phyloP scores from a whole-genome alignment of 768 basidiomycete species.

The Pleurotus tuber-regium region DNA sequence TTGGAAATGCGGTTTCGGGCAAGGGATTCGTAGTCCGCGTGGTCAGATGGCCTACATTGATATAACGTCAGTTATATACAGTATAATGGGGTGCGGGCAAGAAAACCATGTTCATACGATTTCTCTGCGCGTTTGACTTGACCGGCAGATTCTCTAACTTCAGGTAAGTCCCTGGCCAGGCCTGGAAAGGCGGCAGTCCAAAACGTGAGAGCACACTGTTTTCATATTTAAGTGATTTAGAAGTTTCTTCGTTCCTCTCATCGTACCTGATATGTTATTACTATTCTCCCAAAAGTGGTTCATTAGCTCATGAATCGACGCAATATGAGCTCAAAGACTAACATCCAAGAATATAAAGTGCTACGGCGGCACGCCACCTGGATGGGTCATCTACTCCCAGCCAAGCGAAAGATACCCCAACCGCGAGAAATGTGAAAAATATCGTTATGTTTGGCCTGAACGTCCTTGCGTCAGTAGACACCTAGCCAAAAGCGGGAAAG shows the following conservation, averaged over 20 bases:
- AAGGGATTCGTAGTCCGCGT: slow-evolving; percentile 57
- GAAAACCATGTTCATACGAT: slow-evolving; percentile 31
- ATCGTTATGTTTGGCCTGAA: slow-evolving; percentile 73
- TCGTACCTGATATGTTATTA: slow-evolving; percentile 68
- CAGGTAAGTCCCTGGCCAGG: slow-evolving; percentile 65
- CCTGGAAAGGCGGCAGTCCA: slow-evolving; percentile 86
- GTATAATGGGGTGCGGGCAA: neutral
- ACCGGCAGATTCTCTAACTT: slow-evolving; percentile 53
- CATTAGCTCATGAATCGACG: neutral
- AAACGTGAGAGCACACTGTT: slow-evolving; percentile 67
- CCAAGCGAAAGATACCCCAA: slow-evolving; percentile 76
- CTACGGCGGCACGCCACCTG: slow-evolving; percentile 60
- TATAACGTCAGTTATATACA: neutral
- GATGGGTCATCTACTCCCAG: slow-evolving; percentile 66
- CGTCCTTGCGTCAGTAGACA: too few species aligned
- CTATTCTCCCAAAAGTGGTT: slow-evolving; percentile 31
- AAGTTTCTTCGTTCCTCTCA: neutral
- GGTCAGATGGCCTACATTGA: slow-evolving; percentile 40
- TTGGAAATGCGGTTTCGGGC: slow-evolving; percentile 74
- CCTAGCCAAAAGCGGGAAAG: neutral
- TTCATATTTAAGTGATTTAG: slow-evolving; percentile 1
- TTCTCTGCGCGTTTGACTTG: slow-evolving; percentile 41
- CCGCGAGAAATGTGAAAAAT: slow-evolving; percentile 63
- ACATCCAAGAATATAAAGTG: slow-evolving; percentile 64
- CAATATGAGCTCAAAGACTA: slow-evolving; percentile 28